Conservation (phyloP, 805 yeast species). For the Suhomyces faveliae region DNA sequence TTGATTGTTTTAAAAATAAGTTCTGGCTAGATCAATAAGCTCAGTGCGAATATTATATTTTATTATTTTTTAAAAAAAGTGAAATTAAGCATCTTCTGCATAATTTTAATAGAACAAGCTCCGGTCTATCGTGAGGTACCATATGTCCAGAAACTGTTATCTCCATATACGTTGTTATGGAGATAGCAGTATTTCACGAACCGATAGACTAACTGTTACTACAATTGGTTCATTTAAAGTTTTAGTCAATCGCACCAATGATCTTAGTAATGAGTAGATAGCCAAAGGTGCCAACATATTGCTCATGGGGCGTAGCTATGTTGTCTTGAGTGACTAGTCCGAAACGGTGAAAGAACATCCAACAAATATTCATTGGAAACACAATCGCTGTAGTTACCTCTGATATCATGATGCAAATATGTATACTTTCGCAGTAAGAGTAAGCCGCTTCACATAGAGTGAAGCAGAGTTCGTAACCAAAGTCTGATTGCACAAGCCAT, state of each 20-base stretch:
- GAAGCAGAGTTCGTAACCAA: conserved; percentile 32
- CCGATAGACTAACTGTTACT: conserved; percentile 18
- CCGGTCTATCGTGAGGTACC: conserved; percentile 26
- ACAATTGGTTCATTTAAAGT: conserved; percentile 39
- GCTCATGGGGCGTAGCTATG: conserved; percentile 67
- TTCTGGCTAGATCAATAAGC: too few relatives aligned
- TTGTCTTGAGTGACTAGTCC: conserved; percentile 55
- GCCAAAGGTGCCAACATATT: conserved; percentile 47
- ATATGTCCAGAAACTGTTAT: conserved; percentile 25
- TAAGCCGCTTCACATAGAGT: conserved; percentile 42
- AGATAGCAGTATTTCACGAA: too few relatives aligned
- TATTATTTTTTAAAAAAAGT: too few relatives aligned
- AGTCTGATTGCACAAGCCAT: conserved; percentile 33
- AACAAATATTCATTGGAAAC: conserved; percentile 44
- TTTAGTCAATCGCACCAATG: conserved; percentile 46
- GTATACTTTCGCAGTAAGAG: conserved; percentile 27
- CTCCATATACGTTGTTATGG: conserved; percentile 24
- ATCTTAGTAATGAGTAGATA: conserved; percentile 47
- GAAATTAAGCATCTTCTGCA: too few relatives aligned
- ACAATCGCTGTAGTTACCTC: conserved; percentile 52
- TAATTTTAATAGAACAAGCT: too few relatives aligned
- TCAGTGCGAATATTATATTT: too few relatives aligned
- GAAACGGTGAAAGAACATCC: conserved; percentile 49
- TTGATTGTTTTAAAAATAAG: too few relatives aligned
- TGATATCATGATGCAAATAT: conserved; percentile 47